Conservation (phyloP, 2,329 filamentous ascomycete genomes). For the Ophiostoma fasciatum region DNA sequence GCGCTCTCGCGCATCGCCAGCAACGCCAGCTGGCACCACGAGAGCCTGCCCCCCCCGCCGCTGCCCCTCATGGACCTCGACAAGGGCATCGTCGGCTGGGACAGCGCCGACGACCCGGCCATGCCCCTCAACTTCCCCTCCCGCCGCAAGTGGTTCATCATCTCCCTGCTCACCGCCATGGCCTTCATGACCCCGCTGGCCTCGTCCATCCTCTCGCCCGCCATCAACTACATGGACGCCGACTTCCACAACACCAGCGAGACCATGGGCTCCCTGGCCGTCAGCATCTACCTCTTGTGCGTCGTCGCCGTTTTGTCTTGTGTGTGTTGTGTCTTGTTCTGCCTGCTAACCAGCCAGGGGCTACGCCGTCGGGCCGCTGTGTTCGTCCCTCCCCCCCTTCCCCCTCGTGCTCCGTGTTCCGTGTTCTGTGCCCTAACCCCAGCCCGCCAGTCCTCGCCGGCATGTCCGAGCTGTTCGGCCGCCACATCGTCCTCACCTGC, state of each 20-base stretch:
- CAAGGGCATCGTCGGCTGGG: constrained; percentile 44
- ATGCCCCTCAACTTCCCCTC: constrained; percentile 44
- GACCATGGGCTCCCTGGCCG: constrained; percentile 35
- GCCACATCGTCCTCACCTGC: constrained; percentile 55
- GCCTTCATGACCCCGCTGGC: constrained; percentile 52
- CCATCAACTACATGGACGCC: constrained; percentile 25
- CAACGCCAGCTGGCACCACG: constrained; percentile 6
- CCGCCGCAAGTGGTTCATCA: constrained; percentile 42
- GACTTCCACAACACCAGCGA: constrained; percentile 29
- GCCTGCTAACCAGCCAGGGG: constrained; percentile 21
- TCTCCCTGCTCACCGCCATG: constrained; percentile 40
- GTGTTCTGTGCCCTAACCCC: constrained; percentile 34
- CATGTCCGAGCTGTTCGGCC: constrained; percentile 13
- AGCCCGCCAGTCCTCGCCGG: constrained; percentile 30
- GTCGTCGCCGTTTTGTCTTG: too few relatives aligned
- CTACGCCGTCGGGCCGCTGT: constrained; percentile 40
- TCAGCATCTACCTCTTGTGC: constrained; percentile 43
- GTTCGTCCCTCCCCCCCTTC: constrained; percentile 41
- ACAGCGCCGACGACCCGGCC: constrained; percentile 38
- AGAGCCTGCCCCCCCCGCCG: background rate
- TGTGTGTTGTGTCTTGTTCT: too few relatives aligned
- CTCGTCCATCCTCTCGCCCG: constrained; percentile 43
- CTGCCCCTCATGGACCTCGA: constrained; percentile 36
- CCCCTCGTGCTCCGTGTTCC: constrained; percentile 34
- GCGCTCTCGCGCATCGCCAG: constrained; percentile 10